A percentile compares a stretch with the other conserved stretches of the same genome.
These are phyloP conservation scores for Pseudofabraea citricarpa DNA, from an alignment of 2,329 filamentous ascomycete species.

Conservation along the genomic window DNA sequence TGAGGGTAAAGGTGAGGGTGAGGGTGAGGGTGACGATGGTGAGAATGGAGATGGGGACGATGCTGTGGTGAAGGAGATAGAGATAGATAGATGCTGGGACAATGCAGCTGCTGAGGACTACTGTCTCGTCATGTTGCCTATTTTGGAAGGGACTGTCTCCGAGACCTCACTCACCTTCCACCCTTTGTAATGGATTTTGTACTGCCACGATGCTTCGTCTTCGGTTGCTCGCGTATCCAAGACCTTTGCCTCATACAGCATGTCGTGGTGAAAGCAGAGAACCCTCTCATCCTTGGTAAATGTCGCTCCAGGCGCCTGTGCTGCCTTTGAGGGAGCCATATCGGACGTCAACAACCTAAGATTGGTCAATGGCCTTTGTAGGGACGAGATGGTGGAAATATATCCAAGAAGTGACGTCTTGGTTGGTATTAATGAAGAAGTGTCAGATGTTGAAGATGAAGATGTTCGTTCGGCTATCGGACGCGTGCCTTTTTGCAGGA, in stretches of 20 bases:
- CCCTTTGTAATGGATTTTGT: slow-evolving; percentile 96
- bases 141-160: no score
- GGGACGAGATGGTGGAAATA: neutral
- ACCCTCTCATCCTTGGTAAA: slow-evolving; percentile 79
- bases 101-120: neutral
- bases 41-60: neutral
- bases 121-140: no score
- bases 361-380: neutral
- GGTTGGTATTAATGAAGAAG: neutral
- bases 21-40: neutral
- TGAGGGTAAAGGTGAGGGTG: no score
- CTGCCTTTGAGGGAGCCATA: slow-evolving; percentile 28
- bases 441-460: no score
- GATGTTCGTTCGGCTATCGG: no score
- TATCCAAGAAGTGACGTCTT: neutral
- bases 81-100: neutral
- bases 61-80: neutral
- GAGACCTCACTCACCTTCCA: slow-evolving; percentile 75
- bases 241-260: slow-evolving; percentile 96
- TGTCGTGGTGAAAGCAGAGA: slow-evolving; percentile 93
- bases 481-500: no score
- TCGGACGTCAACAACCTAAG: neutral
- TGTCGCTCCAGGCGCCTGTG: slow-evolving; percentile 15
- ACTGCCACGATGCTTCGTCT: slow-evolving; percentile 73
- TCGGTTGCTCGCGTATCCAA: slow-evolving; percentile 68